Base-by-base conservation (phyloP, 495 filamentous ascomycete genomes). In the Aspergillus biplanus region DNA sequence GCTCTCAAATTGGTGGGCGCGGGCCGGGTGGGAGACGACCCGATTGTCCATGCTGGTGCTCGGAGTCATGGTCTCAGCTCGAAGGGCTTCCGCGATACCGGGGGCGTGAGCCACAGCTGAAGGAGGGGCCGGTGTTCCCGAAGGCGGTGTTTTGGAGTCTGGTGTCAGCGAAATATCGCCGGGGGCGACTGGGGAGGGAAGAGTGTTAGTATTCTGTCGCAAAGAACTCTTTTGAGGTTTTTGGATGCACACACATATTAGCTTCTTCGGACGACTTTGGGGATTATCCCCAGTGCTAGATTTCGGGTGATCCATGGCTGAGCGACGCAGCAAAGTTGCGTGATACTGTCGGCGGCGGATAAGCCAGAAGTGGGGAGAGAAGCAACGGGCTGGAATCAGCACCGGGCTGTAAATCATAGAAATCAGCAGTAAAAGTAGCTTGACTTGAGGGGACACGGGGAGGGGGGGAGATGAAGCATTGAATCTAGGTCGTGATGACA, bases 1-100 rank as follows among this genome's bases (percentile, higher is more conserved):
- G 42, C 76, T 74, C 34, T 75, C 66, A 69, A 82, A 82, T 60
- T 82, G 80, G 67, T 81, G 78, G 1, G 80, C 80, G 33, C 75
- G 78, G 0, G 80, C 74, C 1, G 80, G 70, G 61, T 78, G 67
- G 2, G 78, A 75, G 21, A 80, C 66, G 21, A 82, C 62, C 33
- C 75, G 65, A 9, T 58, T 69, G 60, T 80, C 75, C 35, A 71
- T 71, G 9, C 65, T 65, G n/a, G 78, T 76, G 34, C 62, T 68
- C 31, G 78, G 77, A 4, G 79, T 80, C 33, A 76, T 74, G 21
- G 73, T 71, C 8, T 71, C 69, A 11, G 75, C 72, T 54, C 70
- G 71, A 5, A 73, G 62, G 50, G 68, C 65, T 59, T 75, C 67
- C 35, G 64, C 68, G 58, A 63, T 63, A 61, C 61, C 56, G 35